Conservation (phyloP, 2,329 filamentous ascomycete species). For the Cladophialophora bantiana region DNA sequence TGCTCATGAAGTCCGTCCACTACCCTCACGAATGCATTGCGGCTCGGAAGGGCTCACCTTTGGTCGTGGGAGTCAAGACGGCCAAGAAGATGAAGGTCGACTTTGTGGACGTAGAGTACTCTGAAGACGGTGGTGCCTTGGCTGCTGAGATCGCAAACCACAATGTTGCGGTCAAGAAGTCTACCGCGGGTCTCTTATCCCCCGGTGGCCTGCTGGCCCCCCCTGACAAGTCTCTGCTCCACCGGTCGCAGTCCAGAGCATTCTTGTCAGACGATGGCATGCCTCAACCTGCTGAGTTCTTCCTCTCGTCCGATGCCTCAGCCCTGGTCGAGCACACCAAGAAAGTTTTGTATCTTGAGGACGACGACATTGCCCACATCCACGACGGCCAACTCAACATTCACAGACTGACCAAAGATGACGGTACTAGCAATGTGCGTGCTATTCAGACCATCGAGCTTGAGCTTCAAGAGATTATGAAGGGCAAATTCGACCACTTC, state of each 20-base stretch:
- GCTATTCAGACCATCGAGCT: constrained; percentile 98
- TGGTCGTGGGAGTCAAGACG: constrained; percentile 96
- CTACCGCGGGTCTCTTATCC: constrained; percentile 70
- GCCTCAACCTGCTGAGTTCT: constrained; percentile 98
- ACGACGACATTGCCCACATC: constrained; percentile 99
- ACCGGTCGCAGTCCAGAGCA: constrained; percentile 96
- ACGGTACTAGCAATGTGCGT: constrained; percentile 95
- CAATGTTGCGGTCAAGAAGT: constrained; percentile 95
- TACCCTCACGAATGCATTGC: constrained; percentile 98
- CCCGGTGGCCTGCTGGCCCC: constrained; percentile 77
- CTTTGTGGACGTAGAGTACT: constrained; percentile 98
- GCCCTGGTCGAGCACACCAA: constrained; percentile 99
- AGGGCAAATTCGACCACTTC: constrained; percentile 99
- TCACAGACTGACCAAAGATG: constrained; percentile 95
- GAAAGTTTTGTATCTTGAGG: constrained; percentile 99
- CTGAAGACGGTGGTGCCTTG: constrained; percentile 81
- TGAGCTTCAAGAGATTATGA: constrained; percentile 99
- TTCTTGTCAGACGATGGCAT: constrained; percentile 99
- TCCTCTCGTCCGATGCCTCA: constrained; percentile 97
- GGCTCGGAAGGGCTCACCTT: constrained; percentile 95
- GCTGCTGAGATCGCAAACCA: constrained; percentile 94
- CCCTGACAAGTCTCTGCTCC: constrained; percentile 95
- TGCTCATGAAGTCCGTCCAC: constrained; percentile 97
- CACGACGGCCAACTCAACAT: constrained; percentile 99
- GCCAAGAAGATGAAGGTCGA: constrained; percentile 99